Percentiles rank a stretch among this genome's conserved stretches.
Evolutionary conservation across 257 asterid species (phyloP).

Genomic region (Verbascum thapsus): DNA sequence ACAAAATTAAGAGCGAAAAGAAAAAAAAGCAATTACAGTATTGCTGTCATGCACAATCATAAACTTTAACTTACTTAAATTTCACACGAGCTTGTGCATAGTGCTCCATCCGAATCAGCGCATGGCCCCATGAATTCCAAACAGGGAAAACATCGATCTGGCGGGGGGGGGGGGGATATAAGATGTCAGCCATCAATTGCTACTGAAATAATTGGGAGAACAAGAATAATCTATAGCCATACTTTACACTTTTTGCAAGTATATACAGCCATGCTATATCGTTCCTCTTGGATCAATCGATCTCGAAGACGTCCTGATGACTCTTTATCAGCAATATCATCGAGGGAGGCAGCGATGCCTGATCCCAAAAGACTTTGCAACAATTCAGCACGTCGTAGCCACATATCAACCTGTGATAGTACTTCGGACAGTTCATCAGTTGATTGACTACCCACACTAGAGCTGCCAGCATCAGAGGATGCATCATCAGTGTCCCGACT

Average conservation of each 20-base stretch:
- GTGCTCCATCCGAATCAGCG: conserved; percentile 91
- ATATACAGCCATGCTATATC: conserved; percentile 97
- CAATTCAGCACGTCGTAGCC: conserved; percentile 95
- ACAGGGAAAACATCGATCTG: conserved; percentile 94
- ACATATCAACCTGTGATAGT: conserved; percentile 72
- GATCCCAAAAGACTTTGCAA: conserved; percentile 97
- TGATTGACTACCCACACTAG: conserved; percentile 82
- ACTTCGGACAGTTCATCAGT: conserved; percentile 89
- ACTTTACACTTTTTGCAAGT: conserved; percentile 99
- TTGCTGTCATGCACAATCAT: not conserved
- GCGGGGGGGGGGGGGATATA: conserved; percentile 30
- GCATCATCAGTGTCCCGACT: conserved; percentile 82
- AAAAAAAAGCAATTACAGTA: conserved; percentile 17
- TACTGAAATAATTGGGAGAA: conserved; percentile 6
- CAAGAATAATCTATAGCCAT: conserved; percentile 21
- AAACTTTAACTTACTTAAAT: conserved; percentile 67
- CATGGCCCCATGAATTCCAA: conserved; percentile 98
- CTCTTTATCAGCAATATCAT: conserved; percentile 91
- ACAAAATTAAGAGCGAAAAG: conserved; percentile 13
- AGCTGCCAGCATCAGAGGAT: conserved; percentile 95
- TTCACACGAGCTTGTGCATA: conserved; percentile 97
- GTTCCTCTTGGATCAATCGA: conserved; percentile 83
- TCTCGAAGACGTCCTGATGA: conserved; percentile 89
- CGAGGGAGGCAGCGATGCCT: conserved; percentile 95
- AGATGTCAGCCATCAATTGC: conserved; percentile 24